Evolutionary conservation across 192 early-diverging fungal genomes (phyloP).

Genomic region (Spinellus fusiger): DNA sequence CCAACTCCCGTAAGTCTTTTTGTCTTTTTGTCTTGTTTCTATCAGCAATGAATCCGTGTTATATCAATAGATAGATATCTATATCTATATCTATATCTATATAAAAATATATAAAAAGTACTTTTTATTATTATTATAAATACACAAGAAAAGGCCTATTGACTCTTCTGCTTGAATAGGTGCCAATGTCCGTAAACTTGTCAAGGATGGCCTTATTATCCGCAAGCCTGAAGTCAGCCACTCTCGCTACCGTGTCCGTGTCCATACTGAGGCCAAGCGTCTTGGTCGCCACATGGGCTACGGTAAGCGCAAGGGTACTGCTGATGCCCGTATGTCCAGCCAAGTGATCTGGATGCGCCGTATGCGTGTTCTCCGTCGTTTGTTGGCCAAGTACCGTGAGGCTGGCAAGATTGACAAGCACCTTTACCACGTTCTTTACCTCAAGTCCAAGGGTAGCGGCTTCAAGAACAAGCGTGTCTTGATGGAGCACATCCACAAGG

Average conservation of each 20-base stretch:
- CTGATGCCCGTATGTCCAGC: conserved; percentile 97
- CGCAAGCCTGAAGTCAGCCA: conserved; percentile 81
- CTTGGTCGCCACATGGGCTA: conserved; percentile 92
- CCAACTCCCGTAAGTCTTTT: conserved; percentile 91
- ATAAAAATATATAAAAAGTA: too few species aligned
- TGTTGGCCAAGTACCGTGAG: conserved; percentile 97
- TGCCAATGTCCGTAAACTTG: conserved; percentile 94
- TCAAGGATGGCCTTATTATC: conserved; percentile 96
- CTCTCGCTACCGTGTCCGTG: conserved; percentile 93
- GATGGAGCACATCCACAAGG: conserved; percentile 99
- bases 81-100: too few species aligned
- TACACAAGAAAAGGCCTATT: background rate
- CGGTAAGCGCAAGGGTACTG: conserved; percentile 92
- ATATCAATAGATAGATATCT: too few species aligned
- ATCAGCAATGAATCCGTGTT: too few species aligned
- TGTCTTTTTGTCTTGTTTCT: too few species aligned
- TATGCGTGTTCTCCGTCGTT: conserved; percentile 91
- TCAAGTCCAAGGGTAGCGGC: conserved; percentile 99
- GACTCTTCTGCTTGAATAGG: conserved; percentile 38
- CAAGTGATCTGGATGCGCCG: conserved; percentile 97
- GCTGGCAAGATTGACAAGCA: conserved; percentile 96
- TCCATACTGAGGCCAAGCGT: conserved; percentile 90
- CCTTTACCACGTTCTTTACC: conserved; percentile 91
- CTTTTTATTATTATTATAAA: background rate
- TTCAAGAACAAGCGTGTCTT: conserved; percentile 99